phyloP scores from a whole-genome alignment of 768 basidiomycete species.

The Mycena galopus region DNA sequence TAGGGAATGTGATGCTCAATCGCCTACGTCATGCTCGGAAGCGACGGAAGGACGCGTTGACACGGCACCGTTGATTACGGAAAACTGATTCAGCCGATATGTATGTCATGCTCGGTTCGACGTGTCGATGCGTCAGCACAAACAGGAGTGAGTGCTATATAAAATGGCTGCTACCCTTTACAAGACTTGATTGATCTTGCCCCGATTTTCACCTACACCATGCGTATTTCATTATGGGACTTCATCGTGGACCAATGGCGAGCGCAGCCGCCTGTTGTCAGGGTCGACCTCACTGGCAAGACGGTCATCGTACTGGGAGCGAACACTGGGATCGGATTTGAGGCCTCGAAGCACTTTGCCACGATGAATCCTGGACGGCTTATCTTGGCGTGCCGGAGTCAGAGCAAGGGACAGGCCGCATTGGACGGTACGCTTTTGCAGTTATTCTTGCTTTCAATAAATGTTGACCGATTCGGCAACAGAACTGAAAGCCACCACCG shows the following conservation, averaged over 20 bases:
- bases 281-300: constrained; percentile 11
- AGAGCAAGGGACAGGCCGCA: constrained; percentile 16
- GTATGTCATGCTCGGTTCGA: too few species aligned
- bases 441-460: neutral
- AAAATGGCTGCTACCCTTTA: too few species aligned
- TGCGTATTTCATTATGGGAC: neutral
- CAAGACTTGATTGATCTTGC: too few species aligned
- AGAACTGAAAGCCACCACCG: constrained; percentile 43
- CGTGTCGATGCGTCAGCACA: too few species aligned
- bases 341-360: constrained; percentile 25
- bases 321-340: constrained; percentile 24
- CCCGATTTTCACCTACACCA: too few species aligned
- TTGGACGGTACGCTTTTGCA: neutral
- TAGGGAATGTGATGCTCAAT: too few species aligned
- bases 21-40: too few species aligned
- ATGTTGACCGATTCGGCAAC: neutral
- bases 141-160: too few species aligned
- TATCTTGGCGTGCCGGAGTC: constrained; percentile 9
- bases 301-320: constrained; percentile 23
- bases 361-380: constrained; percentile 17
- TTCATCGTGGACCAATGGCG: constrained; percentile 11
- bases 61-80: too few species aligned
- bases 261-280: neutral
- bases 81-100: too few species aligned
- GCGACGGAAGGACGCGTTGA: too few species aligned